phyloP scores from a whole-genome alignment of 2,329 filamentous ascomycete species.

The Stemphylium vesicarium region DNA sequence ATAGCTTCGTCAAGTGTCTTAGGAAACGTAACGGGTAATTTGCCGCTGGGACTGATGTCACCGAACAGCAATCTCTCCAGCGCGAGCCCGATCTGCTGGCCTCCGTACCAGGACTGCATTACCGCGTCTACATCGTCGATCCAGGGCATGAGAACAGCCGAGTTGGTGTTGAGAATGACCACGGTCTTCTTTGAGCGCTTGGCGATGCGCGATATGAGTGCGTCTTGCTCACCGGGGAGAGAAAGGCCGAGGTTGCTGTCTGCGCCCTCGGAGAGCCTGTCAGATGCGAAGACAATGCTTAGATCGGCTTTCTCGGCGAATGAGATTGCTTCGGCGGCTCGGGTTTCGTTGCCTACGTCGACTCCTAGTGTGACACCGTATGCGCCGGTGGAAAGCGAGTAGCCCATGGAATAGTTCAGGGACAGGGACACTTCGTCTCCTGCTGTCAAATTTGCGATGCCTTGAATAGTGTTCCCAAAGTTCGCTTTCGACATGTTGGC shows the following conservation, averaged over 20 bases:
- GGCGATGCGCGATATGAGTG: slow-evolving; percentile 1
- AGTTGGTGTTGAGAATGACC: background rate
- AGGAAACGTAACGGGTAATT: slow-evolving; percentile 82
- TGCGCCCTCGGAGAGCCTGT: slow-evolving; percentile 5
- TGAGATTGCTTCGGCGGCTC: no score
- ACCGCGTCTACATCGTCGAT: slow-evolving; percentile 3
- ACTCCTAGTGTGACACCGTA: no score
- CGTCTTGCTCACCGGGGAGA: slow-evolving; percentile 7
- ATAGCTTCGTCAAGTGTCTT: slow-evolving; percentile 70
- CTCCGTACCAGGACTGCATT: slow-evolving; percentile 57
- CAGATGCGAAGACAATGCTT: slow-evolving; percentile 7
- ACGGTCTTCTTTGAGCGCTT: background rate
- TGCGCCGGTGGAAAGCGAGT: no score
- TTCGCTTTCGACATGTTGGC: slow-evolving; percentile 9
- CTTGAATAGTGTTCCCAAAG: slow-evolving; percentile 8
- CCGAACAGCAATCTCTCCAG: slow-evolving; percentile 79
- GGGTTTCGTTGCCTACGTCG: no score
- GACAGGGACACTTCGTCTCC: slow-evolving; percentile 4
- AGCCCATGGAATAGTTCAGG: background rate
- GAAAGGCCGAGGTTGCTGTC: slow-evolving; percentile 5
- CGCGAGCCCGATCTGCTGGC: slow-evolving; percentile 82
- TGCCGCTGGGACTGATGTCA: slow-evolving; percentile 73
- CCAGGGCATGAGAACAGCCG: slow-evolving; percentile 2
- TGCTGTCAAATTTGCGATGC: slow-evolving; percentile 1
- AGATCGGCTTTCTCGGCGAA: background rate